Evolutionary conservation across 2,329 filamentous ascomycete genomes (phyloP), one percentile per base, ranked within the genome.

Genomic region (Colletotrichum sp.): DNA sequence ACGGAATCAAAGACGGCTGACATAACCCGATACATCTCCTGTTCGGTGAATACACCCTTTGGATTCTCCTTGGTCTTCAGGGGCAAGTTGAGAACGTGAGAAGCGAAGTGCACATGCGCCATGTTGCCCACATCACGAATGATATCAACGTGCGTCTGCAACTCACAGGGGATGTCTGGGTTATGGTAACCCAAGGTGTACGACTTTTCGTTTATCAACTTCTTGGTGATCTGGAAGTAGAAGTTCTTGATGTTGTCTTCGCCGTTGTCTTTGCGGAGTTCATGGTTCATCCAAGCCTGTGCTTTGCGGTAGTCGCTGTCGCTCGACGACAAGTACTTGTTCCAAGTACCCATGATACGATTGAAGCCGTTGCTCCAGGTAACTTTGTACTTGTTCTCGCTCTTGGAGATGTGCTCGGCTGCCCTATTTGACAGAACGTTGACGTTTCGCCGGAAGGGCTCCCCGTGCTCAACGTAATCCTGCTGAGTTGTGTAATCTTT

Each of bases 121-220:
- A 94, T 84, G 80, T 95, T 95, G 30, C 91, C 93, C 1, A 95
- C 90, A 71, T 95, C 92, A 28, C 92, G 90, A 12, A 95, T 86
- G 6, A 96, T 88, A 79, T 97, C 95, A 55, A 95, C 90, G 71
- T 89, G 88, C 10, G 89, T 90, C 71, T 79, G 34, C n/a, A 36
- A 26, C 16, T 10, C n/a, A 32, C 18, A 15, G 30, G 16, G 81
- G 1, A 83, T 85, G 8, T 44, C 9, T 13, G 44, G 44, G 0
- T 49, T n/a, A 7, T 49, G 9, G 18, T n/a, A 49, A 32, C 80
- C 85, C 3, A 96, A 88, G 72, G 88, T 89, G 83, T 92, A 94
- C 59, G 90, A 91, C 82, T 95, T 94, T 32, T 92, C 88, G 0
- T 86, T 82, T 24, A 98, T 87, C 4, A 97, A 87, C 32, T 89